Evolutionary conservation across 192 early-diverging fungal genomes (phyloP), one percentile per base, ranked within the genome.

Genomic region (Rhizoclosmatium sp.): DNA sequence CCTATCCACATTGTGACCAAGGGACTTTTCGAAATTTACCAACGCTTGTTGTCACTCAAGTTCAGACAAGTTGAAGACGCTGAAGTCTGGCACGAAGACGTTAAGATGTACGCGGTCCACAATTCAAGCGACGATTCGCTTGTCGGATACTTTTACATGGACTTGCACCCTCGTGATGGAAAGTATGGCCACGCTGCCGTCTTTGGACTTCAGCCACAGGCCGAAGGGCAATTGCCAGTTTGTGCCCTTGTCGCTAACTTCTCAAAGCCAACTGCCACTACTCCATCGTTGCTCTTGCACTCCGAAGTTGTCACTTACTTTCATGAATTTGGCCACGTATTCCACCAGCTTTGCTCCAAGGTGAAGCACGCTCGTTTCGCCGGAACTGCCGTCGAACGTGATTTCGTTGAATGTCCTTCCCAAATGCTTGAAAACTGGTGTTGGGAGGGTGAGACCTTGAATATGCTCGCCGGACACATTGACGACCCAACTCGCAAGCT

Each of bases 331-430:
- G 95, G 93, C 47, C 90, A 92, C 73, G 87, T 87, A 21, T 88
- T 90, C 79, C 80, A 73, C 86, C 87, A 81, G 82, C 66, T 95
- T 39, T 94, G 93, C 83, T 92, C 92, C 40, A 79, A 87, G 47
- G 94, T 94, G n/a, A 93, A 91, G 82, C 93, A 87, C 69, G 86
- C 87, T 1, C 83, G 91, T 0, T 93, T 95, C 80, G 93, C 95
- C 48, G 94, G 94, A 61, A 93, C 93, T 21, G 84, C 84, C 56
- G 86, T 93, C 51, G 93, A 94, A 72, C 82, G 89, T 68, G 95
- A 96, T 82, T 96, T 96, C 87, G 92, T 96, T 39, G 95, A 96
- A 87, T 93, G 92, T 40, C 95, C 95, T 16, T 92, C 91, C 42
- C 93, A 95, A 89, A 95, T 96, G 95, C 87, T 95, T 40, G 95